A percentile compares a stretch with the other conserved stretches of the same genome.
These are phyloP conservation scores for Cladosporium austrohemisphaericum DNA, from an alignment of 2,329 filamentous ascomycete species.

Conservation along the genomic window DNA sequence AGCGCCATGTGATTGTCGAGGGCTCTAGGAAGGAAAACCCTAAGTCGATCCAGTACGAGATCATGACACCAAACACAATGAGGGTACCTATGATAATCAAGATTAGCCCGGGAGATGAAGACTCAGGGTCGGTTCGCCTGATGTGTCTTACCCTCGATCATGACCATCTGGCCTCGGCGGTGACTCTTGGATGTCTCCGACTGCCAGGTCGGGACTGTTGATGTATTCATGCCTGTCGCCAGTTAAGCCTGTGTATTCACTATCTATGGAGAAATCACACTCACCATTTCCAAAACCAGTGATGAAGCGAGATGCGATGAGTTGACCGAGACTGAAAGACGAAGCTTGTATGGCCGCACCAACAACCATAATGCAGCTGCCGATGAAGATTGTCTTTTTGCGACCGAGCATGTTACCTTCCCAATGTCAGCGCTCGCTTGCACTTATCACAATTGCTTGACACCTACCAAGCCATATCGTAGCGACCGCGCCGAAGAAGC, in stretches of 20 bases:
- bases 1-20: constrained; percentile 48
- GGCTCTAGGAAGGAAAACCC: constrained; percentile 41
- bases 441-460: not conserved
- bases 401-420: constrained; percentile 46
- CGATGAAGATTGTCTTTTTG: constrained; percentile 48
- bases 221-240: constrained; percentile 47
- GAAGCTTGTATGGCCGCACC: constrained; percentile 48
- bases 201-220: constrained; percentile 52
- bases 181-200: constrained; percentile 51
- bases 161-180: constrained; percentile 49
- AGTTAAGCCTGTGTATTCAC: constrained; percentile 41
- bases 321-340: constrained; percentile 42
- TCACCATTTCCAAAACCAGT: constrained; percentile 53
- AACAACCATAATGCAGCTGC: constrained; percentile 50
- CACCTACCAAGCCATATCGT: constrained; percentile 45
- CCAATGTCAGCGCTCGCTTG: not conserved
- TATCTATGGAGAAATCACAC: no score
- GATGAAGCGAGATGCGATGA: constrained; percentile 51
- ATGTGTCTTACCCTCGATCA: constrained; percentile 44
- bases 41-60: constrained; percentile 48
- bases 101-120: no score
- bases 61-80: constrained; percentile 35
- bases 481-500: constrained; percentile 48
- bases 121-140: no score
- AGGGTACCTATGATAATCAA: constrained; percentile 33